Conservation (phyloP, 768 basidiomycete genomes). For the Pleurotus djamor region DNA sequence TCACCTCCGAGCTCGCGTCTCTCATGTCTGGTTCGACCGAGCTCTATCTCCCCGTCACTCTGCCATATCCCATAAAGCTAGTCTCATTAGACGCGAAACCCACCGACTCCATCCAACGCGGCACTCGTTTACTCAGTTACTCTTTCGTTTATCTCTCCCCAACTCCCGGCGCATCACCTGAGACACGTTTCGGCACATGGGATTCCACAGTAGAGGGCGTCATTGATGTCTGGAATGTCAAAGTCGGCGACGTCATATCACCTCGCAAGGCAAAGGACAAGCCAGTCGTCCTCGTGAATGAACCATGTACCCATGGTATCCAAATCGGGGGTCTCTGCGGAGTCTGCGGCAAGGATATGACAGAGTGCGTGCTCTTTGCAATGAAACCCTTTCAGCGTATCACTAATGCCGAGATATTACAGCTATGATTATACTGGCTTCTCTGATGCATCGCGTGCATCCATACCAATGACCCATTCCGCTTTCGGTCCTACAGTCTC, state of each 20-base stretch:
- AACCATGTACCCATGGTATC: conserved; percentile 96
- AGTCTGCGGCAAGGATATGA: conserved; percentile 94
- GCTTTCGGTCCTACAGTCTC: conserved; percentile 91
- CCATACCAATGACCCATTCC: conserved; percentile 93
- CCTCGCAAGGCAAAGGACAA: conserved; percentile 54
- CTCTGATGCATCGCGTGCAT: conserved; percentile 83
- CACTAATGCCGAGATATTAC: conserved; percentile 10
- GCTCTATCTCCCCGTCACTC: conserved; percentile 69
- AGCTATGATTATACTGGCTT: conserved; percentile 86
- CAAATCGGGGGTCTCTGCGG: conserved; percentile 92
- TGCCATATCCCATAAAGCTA: conserved; percentile 87
- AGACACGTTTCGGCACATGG: conserved; percentile 87
- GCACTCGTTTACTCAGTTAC: conserved; percentile 80
- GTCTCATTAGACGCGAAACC: conserved; percentile 58
- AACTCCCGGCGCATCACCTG: conserved; percentile 44
- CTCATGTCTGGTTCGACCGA: conserved; percentile 67
- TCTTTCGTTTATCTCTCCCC: conserved; percentile 65
- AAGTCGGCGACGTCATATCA: conserved; percentile 62
- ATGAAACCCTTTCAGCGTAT: conserved; percentile 7
- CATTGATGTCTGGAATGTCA: conserved; percentile 69
- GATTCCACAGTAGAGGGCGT: conserved; percentile 84
- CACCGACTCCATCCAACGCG: conserved; percentile 53
- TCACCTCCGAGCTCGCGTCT: background rate
- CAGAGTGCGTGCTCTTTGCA: conserved; percentile 54
- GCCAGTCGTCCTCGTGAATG: conserved; percentile 65